Conservation (phyloP, 129 eudicot species). For the Centrapalus pauciflorus region DNA sequence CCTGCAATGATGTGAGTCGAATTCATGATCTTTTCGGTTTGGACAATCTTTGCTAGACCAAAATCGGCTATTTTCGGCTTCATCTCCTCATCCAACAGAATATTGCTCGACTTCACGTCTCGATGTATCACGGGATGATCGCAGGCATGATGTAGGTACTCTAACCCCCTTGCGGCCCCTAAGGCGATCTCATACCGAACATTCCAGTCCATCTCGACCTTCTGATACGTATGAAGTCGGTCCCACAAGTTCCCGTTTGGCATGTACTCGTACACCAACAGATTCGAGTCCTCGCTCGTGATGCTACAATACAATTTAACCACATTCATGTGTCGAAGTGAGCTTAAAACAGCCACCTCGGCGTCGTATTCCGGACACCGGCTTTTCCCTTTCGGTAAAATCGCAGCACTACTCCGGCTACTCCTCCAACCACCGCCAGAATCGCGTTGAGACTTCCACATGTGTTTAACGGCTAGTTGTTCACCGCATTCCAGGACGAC, state of each 20-base stretch:
- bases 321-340: constrained; percentile 59
- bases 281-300: constrained; percentile 55
- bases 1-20: constrained; percentile 53
- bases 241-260: constrained; percentile 81
- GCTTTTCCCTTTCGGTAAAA: constrained; percentile 35
- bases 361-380: constrained; percentile 55
- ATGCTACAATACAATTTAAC: constrained; percentile 65
- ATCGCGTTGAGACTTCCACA: constrained; percentile 40
- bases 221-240: constrained; percentile 38
- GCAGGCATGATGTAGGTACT: constrained; percentile 65
- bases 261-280: constrained; percentile 61
- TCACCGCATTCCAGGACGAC: constrained; percentile 37
- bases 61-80: constrained; percentile 68
- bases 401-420: constrained; percentile 35
- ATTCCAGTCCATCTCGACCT: constrained; percentile 51
- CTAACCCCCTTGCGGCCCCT: constrained; percentile 62
- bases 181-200: constrained; percentile 49
- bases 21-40: constrained; percentile 24
- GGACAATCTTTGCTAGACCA: constrained; percentile 57
- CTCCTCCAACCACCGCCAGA: constrained; percentile 35
- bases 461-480: constrained; percentile 58
- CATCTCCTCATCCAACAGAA: constrained; percentile 59
- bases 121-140: constrained; percentile 61
- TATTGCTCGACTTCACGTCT: constrained; percentile 65
- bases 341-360: constrained; percentile 60